These are phyloP conservation scores for Aphanocladium album DNA, from an alignment of 2,329 filamentous ascomycete genomes.

Conservation along the genomic window DNA sequence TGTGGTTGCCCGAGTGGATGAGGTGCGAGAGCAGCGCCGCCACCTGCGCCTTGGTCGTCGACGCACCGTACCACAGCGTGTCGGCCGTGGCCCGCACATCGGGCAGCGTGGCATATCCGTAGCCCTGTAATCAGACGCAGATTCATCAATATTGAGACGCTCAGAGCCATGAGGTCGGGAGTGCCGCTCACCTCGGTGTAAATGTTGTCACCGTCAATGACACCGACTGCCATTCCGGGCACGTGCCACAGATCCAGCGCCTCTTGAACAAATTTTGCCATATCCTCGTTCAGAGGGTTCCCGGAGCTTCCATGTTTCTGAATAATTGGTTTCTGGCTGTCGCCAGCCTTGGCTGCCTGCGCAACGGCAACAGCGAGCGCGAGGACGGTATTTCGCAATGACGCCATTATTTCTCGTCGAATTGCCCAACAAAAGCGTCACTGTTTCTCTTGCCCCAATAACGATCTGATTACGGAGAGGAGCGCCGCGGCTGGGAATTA, in stretches of 20 bases:
- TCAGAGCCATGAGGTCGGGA: too few species aligned
- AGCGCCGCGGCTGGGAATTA: too few species aligned
- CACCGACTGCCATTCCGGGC: constrained; percentile 43
- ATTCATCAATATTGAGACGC: neutral
- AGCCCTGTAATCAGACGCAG: constrained; percentile 18
- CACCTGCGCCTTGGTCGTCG: constrained; percentile 52
- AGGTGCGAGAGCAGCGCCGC: constrained; percentile 45
- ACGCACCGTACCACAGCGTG: constrained; percentile 51
- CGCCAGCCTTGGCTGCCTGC: neutral
- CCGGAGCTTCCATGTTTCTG: neutral
- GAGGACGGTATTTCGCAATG: neutral
- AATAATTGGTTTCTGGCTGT: constrained; percentile 7
- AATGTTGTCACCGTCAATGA: constrained; percentile 40
- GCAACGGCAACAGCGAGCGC: neutral
- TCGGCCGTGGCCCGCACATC: constrained; percentile 37
- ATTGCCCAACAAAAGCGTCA: too few species aligned
- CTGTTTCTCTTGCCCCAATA: too few species aligned
- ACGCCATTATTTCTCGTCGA: neutral
- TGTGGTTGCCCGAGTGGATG: constrained; percentile 37
- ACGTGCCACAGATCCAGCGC: constrained; percentile 36
- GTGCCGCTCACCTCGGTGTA: constrained; percentile 31
- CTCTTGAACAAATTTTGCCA: constrained; percentile 12
- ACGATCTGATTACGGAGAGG: too few species aligned
- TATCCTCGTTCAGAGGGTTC: constrained; percentile 15
- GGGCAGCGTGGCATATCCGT: constrained; percentile 24